A percentile compares a stretch with the other conserved stretches of the same genome.
phyloP scores from a whole-genome alignment of 148 eudicot species.

The Bassia scoparia region DNA sequence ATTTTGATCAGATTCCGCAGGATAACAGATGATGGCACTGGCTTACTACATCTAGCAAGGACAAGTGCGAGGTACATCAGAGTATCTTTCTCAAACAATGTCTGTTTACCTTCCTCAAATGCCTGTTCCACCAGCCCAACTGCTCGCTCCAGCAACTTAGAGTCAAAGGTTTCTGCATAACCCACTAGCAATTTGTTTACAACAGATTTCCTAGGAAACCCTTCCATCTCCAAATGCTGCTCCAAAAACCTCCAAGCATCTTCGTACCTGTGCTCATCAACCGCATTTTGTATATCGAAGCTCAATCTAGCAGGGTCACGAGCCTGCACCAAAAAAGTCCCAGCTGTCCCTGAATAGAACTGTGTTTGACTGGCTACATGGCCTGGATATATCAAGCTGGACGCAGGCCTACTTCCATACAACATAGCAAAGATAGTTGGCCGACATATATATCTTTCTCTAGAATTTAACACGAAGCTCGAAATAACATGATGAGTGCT shows the following conservation, averaged over 20 bases:
- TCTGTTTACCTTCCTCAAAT: slow-evolving; percentile 62
- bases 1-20: slow-evolving; percentile 70
- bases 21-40: slow-evolving; percentile 61
- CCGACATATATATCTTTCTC: slow-evolving; percentile 14
- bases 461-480: slow-evolving; percentile 8
- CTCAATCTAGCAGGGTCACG: slow-evolving; percentile 69
- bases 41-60: slow-evolving; percentile 57
- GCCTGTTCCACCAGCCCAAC: slow-evolving; percentile 68
- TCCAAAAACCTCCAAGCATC: slow-evolving; percentile 74
- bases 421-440: slow-evolving; percentile 8
- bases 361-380: slow-evolving; percentile 12
- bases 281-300: slow-evolving; percentile 56
- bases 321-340: slow-evolving; percentile 72
- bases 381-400: slow-evolving; percentile 1
- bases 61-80: slow-evolving; percentile 64
- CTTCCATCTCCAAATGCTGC: slow-evolving; percentile 79
- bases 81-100: slow-evolving; percentile 58
- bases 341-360: slow-evolving; percentile 43
- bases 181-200: slow-evolving; percentile 50
- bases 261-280: slow-evolving; percentile 48
- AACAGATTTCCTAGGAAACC: slow-evolving; percentile 77
- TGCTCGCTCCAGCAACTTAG: slow-evolving; percentile 57
- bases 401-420: not conserved
- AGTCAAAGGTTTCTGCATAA: slow-evolving; percentile 55
- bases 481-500: slow-evolving; percentile 7